These are phyloP conservation scores for Plasmodium gaboni DNA, from an alignment of 169 alveolate species.

Conservation along the genomic window DNA sequence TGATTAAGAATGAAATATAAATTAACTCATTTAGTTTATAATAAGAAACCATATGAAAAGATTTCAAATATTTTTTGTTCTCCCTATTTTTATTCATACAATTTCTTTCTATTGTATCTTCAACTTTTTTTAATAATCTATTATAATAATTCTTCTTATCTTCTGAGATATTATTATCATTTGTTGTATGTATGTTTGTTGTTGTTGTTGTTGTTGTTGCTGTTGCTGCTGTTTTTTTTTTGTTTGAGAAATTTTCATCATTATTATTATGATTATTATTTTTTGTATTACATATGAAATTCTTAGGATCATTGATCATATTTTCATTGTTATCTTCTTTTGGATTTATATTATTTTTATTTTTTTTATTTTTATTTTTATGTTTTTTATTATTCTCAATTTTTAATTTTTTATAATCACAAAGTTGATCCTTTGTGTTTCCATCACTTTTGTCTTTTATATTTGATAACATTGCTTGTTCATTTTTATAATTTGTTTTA, in stretches of 20 bases:
- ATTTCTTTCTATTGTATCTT: conserved; percentile 4
- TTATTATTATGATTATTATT: no score
- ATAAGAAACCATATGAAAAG: conserved; percentile 52
- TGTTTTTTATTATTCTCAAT: background rate
- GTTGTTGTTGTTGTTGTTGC: no score
- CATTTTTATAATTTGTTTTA: background rate
- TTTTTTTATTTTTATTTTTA: background rate
- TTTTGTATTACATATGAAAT: no score
- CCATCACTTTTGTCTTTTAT: no score
- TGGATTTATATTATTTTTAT: background rate
- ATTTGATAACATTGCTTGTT: no score
- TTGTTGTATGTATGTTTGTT: background rate
- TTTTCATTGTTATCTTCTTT: no score
- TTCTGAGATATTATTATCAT: background rate
- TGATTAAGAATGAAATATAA: conserved; percentile 32
- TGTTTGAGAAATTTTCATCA: no score
- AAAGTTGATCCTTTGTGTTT: no score
- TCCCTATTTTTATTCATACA: background rate
- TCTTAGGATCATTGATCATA: no score
- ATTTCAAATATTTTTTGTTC: conserved; percentile 26
- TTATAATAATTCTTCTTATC: conserved; percentile 31
- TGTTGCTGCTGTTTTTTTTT: no score
- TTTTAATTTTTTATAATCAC: background rate
- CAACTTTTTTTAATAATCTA: conserved; percentile 16
- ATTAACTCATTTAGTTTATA: conserved; percentile 49